These are phyloP conservation scores for Oleoguttula mirabilis DNA, from an alignment of 495 filamentous ascomycete species.

Conservation along the genomic window DNA sequence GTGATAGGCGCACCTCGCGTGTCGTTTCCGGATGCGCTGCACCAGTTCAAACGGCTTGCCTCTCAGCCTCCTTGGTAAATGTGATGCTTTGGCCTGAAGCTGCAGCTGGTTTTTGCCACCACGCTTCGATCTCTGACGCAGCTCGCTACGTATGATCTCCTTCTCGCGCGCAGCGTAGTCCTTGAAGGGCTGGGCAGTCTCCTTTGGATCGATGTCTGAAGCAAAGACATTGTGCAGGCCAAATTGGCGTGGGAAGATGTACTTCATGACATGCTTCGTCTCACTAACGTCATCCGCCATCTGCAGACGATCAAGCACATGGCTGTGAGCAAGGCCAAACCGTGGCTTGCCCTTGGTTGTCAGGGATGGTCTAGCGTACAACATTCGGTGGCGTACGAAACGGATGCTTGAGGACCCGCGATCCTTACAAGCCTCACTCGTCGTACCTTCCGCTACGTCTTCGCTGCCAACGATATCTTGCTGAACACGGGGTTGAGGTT, in stretches of 20 bases:
- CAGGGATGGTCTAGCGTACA: slow-evolving; percentile 63
- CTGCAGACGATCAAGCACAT: slow-evolving; percentile 70
- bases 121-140: slow-evolving; percentile 3
- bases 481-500: not conserved
- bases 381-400: slow-evolving; percentile 73
- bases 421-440: slow-evolving; percentile 36
- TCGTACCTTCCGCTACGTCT: not conserved
- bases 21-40: slow-evolving; percentile 53
- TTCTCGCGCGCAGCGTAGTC: slow-evolving; percentile 75
- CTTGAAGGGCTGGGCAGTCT: slow-evolving; percentile 60
- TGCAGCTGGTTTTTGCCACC: slow-evolving; percentile 15
- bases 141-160: slow-evolving; percentile 48
- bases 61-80: slow-evolving; percentile 64
- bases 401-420: slow-evolving; percentile 35
- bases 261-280: slow-evolving; percentile 68
- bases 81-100: slow-evolving; percentile 14
- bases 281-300: slow-evolving; percentile 38
- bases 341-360: slow-evolving; percentile 53
- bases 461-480: not conserved
- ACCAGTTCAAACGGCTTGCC: slow-evolving; percentile 48
- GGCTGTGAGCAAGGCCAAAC: slow-evolving; percentile 68
- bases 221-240: slow-evolving; percentile 86
- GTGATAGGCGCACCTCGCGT: slow-evolving; percentile 64
- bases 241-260: slow-evolving; percentile 89
- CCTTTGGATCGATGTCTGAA: slow-evolving; percentile 44